Conservation (phyloP, 345 rosid species). For the Euphorbia lathyris region DNA sequence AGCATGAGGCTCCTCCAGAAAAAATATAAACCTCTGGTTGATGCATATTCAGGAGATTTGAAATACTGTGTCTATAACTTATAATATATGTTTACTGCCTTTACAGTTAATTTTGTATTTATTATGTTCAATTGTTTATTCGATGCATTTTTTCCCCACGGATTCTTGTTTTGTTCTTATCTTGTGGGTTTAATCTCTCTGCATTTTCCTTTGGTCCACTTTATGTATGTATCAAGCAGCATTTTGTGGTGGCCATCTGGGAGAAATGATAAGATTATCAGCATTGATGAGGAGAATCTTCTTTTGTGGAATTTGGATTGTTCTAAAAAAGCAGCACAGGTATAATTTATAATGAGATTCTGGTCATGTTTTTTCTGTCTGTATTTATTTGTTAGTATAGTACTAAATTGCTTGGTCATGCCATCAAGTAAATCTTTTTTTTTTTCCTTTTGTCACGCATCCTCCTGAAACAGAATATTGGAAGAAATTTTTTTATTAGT, state of each 20-base stretch:
- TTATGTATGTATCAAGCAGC: slow-evolving; percentile 28
- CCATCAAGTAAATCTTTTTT: neutral
- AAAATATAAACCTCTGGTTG: neutral
- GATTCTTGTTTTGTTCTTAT: neutral
- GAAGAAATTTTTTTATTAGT: neutral
- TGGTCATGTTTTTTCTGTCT: too few species aligned
- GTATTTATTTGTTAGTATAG: neutral
- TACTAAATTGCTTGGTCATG: neutral
- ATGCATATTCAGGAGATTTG: neutral
- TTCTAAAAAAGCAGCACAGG: slow-evolving; percentile 76
- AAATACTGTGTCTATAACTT: neutral
- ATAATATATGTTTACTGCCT: neutral
- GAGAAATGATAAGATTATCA: slow-evolving; percentile 73
- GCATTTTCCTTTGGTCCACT: neutral
- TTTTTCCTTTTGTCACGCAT: neutral
- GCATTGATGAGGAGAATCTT: slow-evolving; percentile 77
- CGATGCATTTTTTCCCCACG: neutral
- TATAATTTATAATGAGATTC: slow-evolving; percentile 11
- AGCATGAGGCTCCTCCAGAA: neutral
- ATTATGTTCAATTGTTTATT: neutral
- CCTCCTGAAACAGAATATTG: neutral
- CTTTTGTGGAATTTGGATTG: slow-evolving; percentile 77
- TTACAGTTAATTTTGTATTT: too few species aligned
- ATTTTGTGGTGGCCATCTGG: slow-evolving; percentile 90
- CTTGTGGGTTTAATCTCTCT: slow-evolving; percentile 4